Evolutionary conservation across 1,284 basidiomycete species (phyloP).

Genomic region (Ceratobasidium sp.): DNA sequence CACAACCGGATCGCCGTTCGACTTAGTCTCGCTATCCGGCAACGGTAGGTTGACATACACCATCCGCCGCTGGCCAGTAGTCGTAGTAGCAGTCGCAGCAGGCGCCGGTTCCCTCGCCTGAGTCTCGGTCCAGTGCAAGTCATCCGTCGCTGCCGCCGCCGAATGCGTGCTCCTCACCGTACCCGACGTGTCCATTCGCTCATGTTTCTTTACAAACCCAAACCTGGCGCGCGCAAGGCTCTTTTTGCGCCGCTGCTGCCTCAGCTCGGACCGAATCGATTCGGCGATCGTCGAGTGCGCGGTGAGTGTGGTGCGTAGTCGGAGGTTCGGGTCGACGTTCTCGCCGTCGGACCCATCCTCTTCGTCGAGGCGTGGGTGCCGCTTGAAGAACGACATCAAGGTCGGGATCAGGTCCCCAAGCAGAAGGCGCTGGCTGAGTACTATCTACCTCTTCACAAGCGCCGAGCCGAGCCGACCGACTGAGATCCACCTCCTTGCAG

Average conservation of each 20-base stretch:
- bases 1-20: slow-evolving; percentile 80
- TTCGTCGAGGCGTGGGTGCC: too few species aligned
- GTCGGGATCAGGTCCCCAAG: not conserved
- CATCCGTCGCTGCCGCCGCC: slow-evolving; percentile 33
- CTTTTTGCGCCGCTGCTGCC: slow-evolving; percentile 71
- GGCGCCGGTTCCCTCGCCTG: slow-evolving; percentile 14
- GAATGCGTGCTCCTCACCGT: slow-evolving; percentile 10
- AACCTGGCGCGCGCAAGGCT: slow-evolving; percentile 51
- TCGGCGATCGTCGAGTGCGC: slow-evolving; percentile 90
- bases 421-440: slow-evolving; percentile 3
- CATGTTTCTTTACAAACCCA: slow-evolving; percentile 31
- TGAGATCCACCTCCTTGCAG: not conserved
- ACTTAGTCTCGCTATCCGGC: slow-evolving; percentile 73
- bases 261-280: slow-evolving; percentile 81
- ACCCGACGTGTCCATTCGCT: slow-evolving; percentile 18
- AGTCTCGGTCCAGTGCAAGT: slow-evolving; percentile 43
- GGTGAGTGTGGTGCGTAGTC: slow-evolving; percentile 87
- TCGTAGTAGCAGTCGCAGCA: too few species aligned
- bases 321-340: slow-evolving; percentile 82
- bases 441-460: slow-evolving; percentile 6
- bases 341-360: too few species aligned
- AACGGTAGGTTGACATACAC: slow-evolving; percentile 84
- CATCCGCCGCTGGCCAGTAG: slow-evolving; percentile 64
- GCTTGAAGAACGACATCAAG: too few species aligned
- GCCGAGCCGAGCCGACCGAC: slow-evolving; percentile 14